Conservation (phyloP, 192 early-diverging fungal genomes). For the Geosiphon pyriformis region DNA sequence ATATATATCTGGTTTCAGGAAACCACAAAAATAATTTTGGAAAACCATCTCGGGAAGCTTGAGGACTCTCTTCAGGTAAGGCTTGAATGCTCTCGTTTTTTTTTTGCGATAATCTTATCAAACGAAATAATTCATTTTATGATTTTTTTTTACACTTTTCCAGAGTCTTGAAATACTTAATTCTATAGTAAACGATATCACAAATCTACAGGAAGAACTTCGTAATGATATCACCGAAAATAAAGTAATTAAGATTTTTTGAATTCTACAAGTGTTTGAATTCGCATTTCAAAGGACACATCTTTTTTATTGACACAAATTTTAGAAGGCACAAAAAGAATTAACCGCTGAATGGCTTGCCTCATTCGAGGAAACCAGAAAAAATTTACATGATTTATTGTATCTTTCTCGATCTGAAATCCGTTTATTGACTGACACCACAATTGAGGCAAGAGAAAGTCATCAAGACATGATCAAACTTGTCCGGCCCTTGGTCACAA, state of each 20-base stretch:
- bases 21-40: neutral
- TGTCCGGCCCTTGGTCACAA: neutral
- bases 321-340: neutral
- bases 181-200: neutral
- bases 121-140: no score
- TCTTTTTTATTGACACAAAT: neutral
- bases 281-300: neutral
- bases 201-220: neutral
- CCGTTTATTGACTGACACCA: neutral
- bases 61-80: neutral
- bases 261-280: neutral
- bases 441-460: neutral
- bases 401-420: constrained; percentile 6
- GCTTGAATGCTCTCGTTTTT: no score
- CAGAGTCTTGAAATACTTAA: neutral
- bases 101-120: no score
- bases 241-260: neutral
- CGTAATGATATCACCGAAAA: neutral
- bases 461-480: constrained; percentile 11
- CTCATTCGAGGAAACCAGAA: neutral
- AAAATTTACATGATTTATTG: constrained; percentile 7
- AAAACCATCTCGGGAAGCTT: neutral
- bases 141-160: no score
- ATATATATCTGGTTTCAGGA: neutral
- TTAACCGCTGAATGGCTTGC: neutral